Evolutionary conservation across 2,329 filamentous ascomycete species (phyloP).

Genomic region (Calonectria multiphialidica): DNA sequence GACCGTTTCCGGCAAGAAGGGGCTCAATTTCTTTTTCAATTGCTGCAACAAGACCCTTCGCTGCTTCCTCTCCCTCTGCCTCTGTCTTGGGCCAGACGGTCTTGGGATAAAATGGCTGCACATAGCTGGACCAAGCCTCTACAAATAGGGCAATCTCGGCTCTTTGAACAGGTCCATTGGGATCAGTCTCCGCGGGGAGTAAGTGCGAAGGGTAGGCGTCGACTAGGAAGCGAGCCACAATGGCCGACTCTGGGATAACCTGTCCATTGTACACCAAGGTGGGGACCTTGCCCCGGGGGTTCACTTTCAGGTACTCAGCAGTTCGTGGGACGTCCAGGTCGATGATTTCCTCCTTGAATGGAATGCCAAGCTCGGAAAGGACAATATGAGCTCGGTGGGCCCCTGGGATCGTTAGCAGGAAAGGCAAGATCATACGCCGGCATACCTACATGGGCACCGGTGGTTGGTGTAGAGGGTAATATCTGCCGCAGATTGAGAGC

Average conservation of each 20-base stretch:
- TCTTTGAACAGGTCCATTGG: slow-evolving; percentile 68
- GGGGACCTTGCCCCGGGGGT: slow-evolving; percentile 84
- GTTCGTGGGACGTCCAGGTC: slow-evolving; percentile 77
- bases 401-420: slow-evolving; percentile 49
- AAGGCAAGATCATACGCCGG: background rate
- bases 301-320: slow-evolving; percentile 80
- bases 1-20: slow-evolving; percentile 66
- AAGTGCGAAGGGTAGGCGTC: slow-evolving; percentile 79
- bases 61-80: slow-evolving; percentile 62
- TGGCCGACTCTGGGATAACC: slow-evolving; percentile 79
- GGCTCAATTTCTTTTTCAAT: slow-evolving; percentile 81
- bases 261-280: slow-evolving; percentile 74
- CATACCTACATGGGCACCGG: slow-evolving; percentile 69
- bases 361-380: slow-evolving; percentile 73
- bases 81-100: slow-evolving; percentile 60
- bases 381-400: slow-evolving; percentile 83
- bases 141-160: slow-evolving; percentile 80
- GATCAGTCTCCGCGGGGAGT: slow-evolving; percentile 61
- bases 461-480: slow-evolving; percentile 80
- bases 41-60: slow-evolving; percentile 63
- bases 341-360: slow-evolving; percentile 79
- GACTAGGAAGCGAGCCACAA: slow-evolving; percentile 78
- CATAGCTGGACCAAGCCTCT: slow-evolving; percentile 76
- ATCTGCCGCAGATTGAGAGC: slow-evolving; percentile 34
- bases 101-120: slow-evolving; percentile 61